A percentile compares a stretch with the other conserved stretches of the same genome.
Conservation (phyloP, 2,329 filamentous ascomycete species). For the Fusarium goolgardi region DNA sequence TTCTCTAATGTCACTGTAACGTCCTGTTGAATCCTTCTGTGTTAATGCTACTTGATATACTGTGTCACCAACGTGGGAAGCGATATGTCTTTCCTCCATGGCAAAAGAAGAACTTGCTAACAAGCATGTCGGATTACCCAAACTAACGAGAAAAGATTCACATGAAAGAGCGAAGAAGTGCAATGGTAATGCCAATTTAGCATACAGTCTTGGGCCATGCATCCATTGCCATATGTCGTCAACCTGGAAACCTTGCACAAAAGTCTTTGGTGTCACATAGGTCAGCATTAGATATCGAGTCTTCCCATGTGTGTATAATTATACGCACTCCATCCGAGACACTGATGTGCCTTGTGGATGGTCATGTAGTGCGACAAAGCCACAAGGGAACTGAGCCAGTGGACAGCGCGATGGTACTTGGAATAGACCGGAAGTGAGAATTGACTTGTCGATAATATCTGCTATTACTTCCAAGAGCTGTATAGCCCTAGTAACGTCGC, state of each 20-base stretch:
- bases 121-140: neutral
- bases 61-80: too few relatives aligned
- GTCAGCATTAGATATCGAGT: too few relatives aligned
- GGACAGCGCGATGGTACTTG: neutral
- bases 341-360: neutral
- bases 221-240: neutral
- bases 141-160: too few relatives aligned
- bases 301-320: neutral
- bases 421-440: neutral
- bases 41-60: neutral
- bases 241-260: neutral
- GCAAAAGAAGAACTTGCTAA: neutral
- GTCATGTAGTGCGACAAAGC: neutral
- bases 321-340: too few relatives aligned
- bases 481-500: neutral
- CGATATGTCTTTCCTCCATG: too few relatives aligned
- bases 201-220: neutral
- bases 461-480: neutral
- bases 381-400: too few relatives aligned
- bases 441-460: too few relatives aligned
- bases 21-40: neutral
- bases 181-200: too few relatives aligned
- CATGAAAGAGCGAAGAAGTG: too few relatives aligned
- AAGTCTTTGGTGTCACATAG: neutral
- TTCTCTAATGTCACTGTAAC: neutral